Percentiles rank a stretch among this genome's conserved stretches.
These are phyloP conservation scores for Pseudopyricularia javanii DNA, from an alignment of 2,329 filamentous ascomycete species.

Conservation along the genomic window DNA sequence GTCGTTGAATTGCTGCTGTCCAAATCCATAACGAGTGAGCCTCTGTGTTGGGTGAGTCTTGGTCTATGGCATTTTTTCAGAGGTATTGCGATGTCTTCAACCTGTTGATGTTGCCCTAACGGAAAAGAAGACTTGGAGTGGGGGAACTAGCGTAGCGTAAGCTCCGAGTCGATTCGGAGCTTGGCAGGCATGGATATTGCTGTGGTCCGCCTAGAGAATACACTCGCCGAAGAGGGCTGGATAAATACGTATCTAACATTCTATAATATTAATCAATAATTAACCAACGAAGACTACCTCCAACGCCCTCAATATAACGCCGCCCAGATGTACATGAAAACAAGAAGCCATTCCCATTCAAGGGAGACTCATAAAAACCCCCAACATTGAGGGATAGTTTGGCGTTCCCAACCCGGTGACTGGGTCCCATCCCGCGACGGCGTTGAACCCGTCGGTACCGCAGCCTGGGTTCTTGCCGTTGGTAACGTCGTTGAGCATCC, in stretches of 20 bases:
- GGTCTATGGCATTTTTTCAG: not conserved
- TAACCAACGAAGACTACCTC: not conserved
- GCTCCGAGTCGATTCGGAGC: not conserved
- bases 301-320: not conserved
- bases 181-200: not conserved
- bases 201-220: not conserved
- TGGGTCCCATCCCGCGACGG: slow-evolving; percentile 17
- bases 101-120: too few species aligned
- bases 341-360: slow-evolving; percentile 1
- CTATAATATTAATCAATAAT: not conserved
- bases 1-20: not conserved
- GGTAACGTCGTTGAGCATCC: slow-evolving; percentile 16
- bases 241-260: not conserved
- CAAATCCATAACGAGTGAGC: not conserved
- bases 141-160: not conserved
- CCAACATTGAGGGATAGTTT: slow-evolving; percentile 11
- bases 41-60: not conserved
- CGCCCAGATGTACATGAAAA: not conserved
- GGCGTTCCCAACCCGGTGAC: slow-evolving; percentile 19
- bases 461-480: slow-evolving; percentile 15
- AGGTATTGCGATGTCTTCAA: not conserved
- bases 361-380: slow-evolving; percentile 12
- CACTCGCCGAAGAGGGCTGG: not conserved
- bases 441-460: slow-evolving; percentile 13
- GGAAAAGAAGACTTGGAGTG: too few species aligned